Evolutionary conservation across 805 yeast species (phyloP).

Genomic region (Helenozyma rhizophorensis): DNA sequence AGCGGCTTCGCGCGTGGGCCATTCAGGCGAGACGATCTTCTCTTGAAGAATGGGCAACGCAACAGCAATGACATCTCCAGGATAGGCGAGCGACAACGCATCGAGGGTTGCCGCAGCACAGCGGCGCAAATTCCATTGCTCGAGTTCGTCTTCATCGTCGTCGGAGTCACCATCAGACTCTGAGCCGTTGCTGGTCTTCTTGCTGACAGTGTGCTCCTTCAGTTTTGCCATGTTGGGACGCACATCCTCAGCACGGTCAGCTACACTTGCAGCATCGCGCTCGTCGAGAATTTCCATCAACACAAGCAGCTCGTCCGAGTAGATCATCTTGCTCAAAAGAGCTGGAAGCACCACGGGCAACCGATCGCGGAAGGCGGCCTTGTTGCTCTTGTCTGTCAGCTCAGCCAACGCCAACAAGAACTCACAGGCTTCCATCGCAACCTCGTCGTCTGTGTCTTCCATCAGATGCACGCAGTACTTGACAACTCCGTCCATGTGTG

Average conservation of each 20-base stretch:
- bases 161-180: slow-evolving; percentile 50
- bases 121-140: slow-evolving; percentile 88
- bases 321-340: slow-evolving; percentile 77
- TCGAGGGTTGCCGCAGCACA: slow-evolving; percentile 94
- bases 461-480: slow-evolving; percentile 79
- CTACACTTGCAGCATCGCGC: slow-evolving; percentile 70
- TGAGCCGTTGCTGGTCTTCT: slow-evolving; percentile 16
- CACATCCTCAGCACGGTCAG: slow-evolving; percentile 84
- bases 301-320: slow-evolving; percentile 75
- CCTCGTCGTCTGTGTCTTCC: slow-evolving; percentile 59
- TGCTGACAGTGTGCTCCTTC: slow-evolving; percentile 36
- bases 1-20: slow-evolving; percentile 93
- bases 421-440: slow-evolving; percentile 90
- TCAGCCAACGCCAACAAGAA: slow-evolving; percentile 71
- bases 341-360: slow-evolving; percentile 69
- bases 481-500: slow-evolving; percentile 83
- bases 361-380: slow-evolving; percentile 47
- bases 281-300: slow-evolving; percentile 60
- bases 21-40: slow-evolving; percentile 61
- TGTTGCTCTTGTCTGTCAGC: slow-evolving; percentile 13
- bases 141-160: slow-evolving; percentile 61
- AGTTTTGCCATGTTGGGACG: slow-evolving; percentile 74
- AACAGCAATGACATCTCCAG: slow-evolving; percentile 60
- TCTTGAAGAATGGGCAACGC: slow-evolving; percentile 75
- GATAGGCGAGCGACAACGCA: slow-evolving; percentile 62